Evolutionary conservation across 176 grass and related monocot species (phyloP).

Genomic region (Carex kokanica): DNA sequence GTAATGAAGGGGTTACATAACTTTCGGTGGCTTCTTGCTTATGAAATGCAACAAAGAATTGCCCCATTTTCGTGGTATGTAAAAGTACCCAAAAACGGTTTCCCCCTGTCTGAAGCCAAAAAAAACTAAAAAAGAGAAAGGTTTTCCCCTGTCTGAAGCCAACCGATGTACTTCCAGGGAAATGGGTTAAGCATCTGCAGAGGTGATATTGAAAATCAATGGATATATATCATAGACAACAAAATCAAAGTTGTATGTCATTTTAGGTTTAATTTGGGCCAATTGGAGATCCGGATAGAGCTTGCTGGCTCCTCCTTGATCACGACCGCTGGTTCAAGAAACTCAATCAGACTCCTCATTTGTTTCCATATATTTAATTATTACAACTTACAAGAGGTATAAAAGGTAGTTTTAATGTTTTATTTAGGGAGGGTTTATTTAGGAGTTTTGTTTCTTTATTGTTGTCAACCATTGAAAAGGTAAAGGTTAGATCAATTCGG

Average conservation of each 20-base stretch:
- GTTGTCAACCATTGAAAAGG: slow-evolving; percentile 36
- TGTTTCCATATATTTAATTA: no score
- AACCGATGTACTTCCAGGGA: background rate
- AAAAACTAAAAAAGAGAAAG: no score
- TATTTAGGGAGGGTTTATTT: slow-evolving; percentile 24
- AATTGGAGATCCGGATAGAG: no score
- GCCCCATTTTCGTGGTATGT: background rate
- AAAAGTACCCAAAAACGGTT: background rate
- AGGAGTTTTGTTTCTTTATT: slow-evolving; percentile 63
- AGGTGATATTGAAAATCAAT: background rate
- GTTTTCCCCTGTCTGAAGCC: no score
- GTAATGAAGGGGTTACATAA: background rate
- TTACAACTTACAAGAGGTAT: no score
- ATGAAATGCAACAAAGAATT: background rate
- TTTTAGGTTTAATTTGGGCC: no score
- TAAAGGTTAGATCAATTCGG: background rate
- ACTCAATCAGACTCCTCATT: no score
- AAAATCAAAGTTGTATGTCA: no score
- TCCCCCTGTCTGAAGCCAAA: no score
- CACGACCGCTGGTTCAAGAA: no score
- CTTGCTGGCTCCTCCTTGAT: no score
- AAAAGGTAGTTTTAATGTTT: no score
- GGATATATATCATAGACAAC: background rate
- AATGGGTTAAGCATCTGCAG: background rate
- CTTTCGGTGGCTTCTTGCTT: background rate